Evolutionary conservation across 805 yeast genomes (phyloP).

Genomic region (Komagataella pastoris): DNA sequence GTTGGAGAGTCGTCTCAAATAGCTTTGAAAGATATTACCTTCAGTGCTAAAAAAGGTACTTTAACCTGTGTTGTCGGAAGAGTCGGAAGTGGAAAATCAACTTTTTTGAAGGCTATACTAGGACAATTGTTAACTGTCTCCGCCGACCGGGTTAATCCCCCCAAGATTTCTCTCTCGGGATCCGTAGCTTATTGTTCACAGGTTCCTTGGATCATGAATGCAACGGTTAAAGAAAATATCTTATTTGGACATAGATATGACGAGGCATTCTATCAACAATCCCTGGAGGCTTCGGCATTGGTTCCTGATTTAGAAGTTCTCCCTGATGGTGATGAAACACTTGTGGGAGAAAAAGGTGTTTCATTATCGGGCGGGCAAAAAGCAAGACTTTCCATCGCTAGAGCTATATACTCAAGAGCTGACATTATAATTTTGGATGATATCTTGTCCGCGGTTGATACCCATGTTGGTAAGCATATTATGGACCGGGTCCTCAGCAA

Average conservation of each 20-base stretch:
- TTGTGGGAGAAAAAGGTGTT: slow-evolving; percentile 96
- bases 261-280: slow-evolving; percentile 64
- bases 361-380: slow-evolving; percentile 96
- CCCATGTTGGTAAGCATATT: slow-evolving; percentile 85
- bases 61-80: slow-evolving; percentile 51
- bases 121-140: slow-evolving; percentile 37
- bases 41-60: slow-evolving; percentile 36
- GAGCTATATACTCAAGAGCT: slow-evolving; percentile 92
- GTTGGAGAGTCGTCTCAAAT: slow-evolving; percentile 15
- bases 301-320: slow-evolving; percentile 62
- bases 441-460: slow-evolving; percentile 93
- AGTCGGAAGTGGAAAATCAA: slow-evolving; percentile 59
- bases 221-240: slow-evolving; percentile 82
- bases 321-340: slow-evolving; percentile 83
- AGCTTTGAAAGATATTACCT: slow-evolving; percentile 35
- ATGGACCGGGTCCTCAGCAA: slow-evolving; percentile 40
- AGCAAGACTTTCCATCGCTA: slow-evolving; percentile 86
- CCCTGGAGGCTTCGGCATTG: slow-evolving; percentile 82
- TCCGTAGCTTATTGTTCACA: slow-evolving; percentile 50
- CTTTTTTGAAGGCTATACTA: slow-evolving; percentile 36
- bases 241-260: slow-evolving; percentile 82
- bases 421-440: slow-evolving; percentile 88
- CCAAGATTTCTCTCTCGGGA: slow-evolving; percentile 19
- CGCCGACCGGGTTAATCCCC: slow-evolving; percentile 10
- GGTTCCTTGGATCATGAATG: slow-evolving; percentile 95